phyloP scores from a whole-genome alignment of 2,329 filamentous ascomycete genomes.

The Cladophialophora carrionii region DNA sequence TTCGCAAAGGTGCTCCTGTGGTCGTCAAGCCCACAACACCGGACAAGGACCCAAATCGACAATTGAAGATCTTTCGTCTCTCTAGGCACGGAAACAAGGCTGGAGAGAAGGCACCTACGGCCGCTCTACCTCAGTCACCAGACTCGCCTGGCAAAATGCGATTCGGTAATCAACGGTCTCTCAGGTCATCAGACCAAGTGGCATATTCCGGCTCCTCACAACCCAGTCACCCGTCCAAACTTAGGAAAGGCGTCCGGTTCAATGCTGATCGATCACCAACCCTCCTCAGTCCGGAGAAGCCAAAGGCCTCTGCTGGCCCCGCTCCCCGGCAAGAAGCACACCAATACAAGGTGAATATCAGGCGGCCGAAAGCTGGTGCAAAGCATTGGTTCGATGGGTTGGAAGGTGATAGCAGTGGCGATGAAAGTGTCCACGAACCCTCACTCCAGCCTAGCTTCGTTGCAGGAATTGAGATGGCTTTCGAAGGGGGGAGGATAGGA shows the following conservation, averaged over 20 bases:
- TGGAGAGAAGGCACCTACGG: slow-evolving; percentile 28
- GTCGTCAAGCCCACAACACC: slow-evolving; percentile 39
- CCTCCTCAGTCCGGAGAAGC: slow-evolving; percentile 13
- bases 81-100: slow-evolving; percentile 22
- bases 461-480: slow-evolving; percentile 34
- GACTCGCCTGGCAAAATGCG: slow-evolving; percentile 37
- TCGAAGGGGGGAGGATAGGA: slow-evolving; percentile 32
- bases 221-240: slow-evolving; percentile 1
- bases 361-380: slow-evolving; percentile 35
- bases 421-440: slow-evolving; percentile 39
- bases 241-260: slow-evolving; percentile 22
- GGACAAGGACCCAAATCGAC: slow-evolving; percentile 28
- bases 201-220: not conserved
- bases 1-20: slow-evolving; percentile 45
- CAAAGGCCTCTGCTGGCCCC: slow-evolving; percentile 20
- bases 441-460: slow-evolving; percentile 35
- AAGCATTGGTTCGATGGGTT: slow-evolving; percentile 45
- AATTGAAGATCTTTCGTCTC: slow-evolving; percentile 31
- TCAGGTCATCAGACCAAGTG: slow-evolving; percentile 8
- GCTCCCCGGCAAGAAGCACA: slow-evolving; percentile 15
- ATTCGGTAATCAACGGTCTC: slow-evolving; percentile 37
- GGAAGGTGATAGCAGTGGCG: slow-evolving; percentile 41
- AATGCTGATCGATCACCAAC: slow-evolving; percentile 7
- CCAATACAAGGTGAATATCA: slow-evolving; percentile 35
- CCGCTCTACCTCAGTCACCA: slow-evolving; percentile 33